These are phyloP conservation scores for Suillus discolor DNA, from an alignment of 768 basidiomycete genomes.

Conservation along the genomic window DNA sequence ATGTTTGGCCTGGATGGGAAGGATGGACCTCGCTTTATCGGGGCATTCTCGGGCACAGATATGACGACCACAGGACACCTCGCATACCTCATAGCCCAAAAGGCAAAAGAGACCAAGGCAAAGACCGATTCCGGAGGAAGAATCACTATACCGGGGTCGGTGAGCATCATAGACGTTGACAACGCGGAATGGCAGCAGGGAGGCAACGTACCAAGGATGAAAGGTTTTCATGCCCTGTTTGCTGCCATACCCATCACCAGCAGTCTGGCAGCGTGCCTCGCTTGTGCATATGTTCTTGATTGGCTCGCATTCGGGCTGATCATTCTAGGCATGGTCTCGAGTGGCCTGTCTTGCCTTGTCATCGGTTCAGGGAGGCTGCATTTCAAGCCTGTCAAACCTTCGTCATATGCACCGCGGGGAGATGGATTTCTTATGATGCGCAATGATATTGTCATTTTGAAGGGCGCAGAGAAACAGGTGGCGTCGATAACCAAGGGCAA, in stretches of 20 bases:
- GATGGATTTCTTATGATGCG: slow-evolving; percentile 28
- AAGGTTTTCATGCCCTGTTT: slow-evolving; percentile 14
- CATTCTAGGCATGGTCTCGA: slow-evolving; percentile 35
- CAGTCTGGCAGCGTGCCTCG: slow-evolving; percentile 26
- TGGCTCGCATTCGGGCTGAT: slow-evolving; percentile 36
- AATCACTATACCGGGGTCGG: slow-evolving; percentile 17
- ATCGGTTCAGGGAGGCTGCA: slow-evolving; percentile 30
- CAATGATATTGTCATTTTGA: slow-evolving; percentile 28
- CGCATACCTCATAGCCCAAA: slow-evolving; percentile 29
- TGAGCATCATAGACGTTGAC: slow-evolving; percentile 26
- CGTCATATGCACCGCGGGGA: slow-evolving; percentile 22
- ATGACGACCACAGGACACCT: slow-evolving; percentile 34
- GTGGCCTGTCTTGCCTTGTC: slow-evolving; percentile 31
- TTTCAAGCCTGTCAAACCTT: slow-evolving; percentile 20
- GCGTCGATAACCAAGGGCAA: slow-evolving; percentile 31
- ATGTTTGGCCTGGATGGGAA: slow-evolving; percentile 33
- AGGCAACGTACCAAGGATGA: slow-evolving; percentile 10
- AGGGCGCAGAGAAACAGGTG: slow-evolving; percentile 29
- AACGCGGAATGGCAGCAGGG: slow-evolving; percentile 24
- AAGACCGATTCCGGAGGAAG: slow-evolving; percentile 16
- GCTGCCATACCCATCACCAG: slow-evolving; percentile 26
- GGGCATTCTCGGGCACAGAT: slow-evolving; percentile 29
- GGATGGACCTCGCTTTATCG: slow-evolving; percentile 29
- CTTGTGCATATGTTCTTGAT: slow-evolving; percentile 29
- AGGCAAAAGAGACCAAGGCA: slow-evolving; percentile 6